A percentile compares a stretch with the other conserved stretches of the same genome.
Evolutionary conservation across 805 yeast species (phyloP).

Genomic region (Saturnispora halmiae): DNA sequence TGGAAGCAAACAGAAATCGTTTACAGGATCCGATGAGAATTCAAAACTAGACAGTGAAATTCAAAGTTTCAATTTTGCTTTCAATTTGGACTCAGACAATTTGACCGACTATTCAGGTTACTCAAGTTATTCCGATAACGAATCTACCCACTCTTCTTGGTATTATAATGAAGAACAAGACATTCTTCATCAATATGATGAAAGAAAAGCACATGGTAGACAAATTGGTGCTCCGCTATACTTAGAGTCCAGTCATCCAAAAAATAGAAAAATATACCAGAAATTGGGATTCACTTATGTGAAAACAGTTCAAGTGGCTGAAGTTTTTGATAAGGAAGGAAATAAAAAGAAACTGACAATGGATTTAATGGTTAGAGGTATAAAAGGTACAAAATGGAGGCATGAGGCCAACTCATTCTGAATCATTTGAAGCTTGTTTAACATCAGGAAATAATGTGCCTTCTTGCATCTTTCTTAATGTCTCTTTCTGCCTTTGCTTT

Average conservation of each 20-base stretch:
- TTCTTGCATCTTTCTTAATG: conserved; percentile 26
- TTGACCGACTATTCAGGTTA: conserved; percentile 30
- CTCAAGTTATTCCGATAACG: conserved; percentile 25
- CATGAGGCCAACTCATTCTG: conserved; percentile 12
- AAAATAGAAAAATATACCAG: conserved; percentile 43
- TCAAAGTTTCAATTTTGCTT: conserved; percentile 27
- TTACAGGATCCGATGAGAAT: conserved; percentile 17
- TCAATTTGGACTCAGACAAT: conserved; percentile 28
- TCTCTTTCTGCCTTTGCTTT: conserved; percentile 25
- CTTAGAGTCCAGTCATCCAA: conserved; percentile 49
- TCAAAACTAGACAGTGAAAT: conserved; percentile 28
- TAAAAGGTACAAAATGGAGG: conserved; percentile 30
- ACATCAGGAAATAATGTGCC: conserved; percentile 36
- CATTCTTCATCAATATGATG: conserved; percentile 27
- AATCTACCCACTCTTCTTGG: conserved; percentile 30
- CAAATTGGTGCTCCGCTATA: conserved; percentile 33
- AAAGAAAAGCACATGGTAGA: conserved; percentile 23
- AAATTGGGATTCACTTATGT: conserved; percentile 42
- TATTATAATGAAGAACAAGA: conserved; percentile 30
- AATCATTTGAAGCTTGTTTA: conserved; percentile 12
- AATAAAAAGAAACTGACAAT: conserved; percentile 23
- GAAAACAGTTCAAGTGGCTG: conserved; percentile 29
- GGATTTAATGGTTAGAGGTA: conserved; percentile 34
- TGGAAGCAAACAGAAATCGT: conserved; percentile 5
- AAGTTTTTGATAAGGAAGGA: conserved; percentile 23